A percentile compares a stretch with the other conserved stretches of the same genome.
Conservation (phyloP, 192 early-diverging fungal genomes). For the Thamnidium elegans region DNA sequence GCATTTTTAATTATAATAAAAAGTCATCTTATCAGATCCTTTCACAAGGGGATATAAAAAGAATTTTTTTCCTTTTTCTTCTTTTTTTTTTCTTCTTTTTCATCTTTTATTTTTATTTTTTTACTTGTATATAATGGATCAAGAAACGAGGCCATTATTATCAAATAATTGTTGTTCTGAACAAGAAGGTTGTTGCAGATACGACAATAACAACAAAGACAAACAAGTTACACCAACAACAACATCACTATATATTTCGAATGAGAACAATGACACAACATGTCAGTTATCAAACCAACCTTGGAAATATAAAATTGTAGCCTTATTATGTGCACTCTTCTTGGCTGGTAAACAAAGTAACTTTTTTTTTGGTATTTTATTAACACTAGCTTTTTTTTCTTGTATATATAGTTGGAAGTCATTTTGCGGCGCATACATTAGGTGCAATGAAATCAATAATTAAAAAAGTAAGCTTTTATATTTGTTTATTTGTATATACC, state of each 20-base stretch:
- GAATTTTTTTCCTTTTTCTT: not conserved
- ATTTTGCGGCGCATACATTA: slow-evolving; percentile 72
- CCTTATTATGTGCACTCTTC: slow-evolving; percentile 56
- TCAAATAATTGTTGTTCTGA: too few species aligned
- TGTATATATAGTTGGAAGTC: slow-evolving; percentile 56
- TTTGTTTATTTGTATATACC: not conserved
- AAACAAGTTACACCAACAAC: too few species aligned
- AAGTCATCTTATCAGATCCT: too few species aligned
- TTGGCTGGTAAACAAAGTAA: slow-evolving; percentile 49
- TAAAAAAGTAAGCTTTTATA: slow-evolving; percentile 56
- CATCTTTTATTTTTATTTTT: not conserved
- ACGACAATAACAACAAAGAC: too few species aligned
- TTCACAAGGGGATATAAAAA: too few species aligned
- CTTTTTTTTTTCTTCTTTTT: not conserved
- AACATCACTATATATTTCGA: too few species aligned
- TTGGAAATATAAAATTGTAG: slow-evolving; percentile 54
- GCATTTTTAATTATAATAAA: too few species aligned
- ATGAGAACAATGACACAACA: too few species aligned
- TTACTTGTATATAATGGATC: too few species aligned
- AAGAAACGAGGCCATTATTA: too few species aligned
- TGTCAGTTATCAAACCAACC: slow-evolving; percentile 30
- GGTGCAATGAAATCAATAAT: slow-evolving; percentile 73
- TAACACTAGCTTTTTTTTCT: not conserved
- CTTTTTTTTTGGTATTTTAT: too few species aligned
- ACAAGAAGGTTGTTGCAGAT: too few species aligned